Base-by-base conservation (phyloP, 2,329 filamentous ascomycete species). In the Bipolaris sorokiniana region DNA sequence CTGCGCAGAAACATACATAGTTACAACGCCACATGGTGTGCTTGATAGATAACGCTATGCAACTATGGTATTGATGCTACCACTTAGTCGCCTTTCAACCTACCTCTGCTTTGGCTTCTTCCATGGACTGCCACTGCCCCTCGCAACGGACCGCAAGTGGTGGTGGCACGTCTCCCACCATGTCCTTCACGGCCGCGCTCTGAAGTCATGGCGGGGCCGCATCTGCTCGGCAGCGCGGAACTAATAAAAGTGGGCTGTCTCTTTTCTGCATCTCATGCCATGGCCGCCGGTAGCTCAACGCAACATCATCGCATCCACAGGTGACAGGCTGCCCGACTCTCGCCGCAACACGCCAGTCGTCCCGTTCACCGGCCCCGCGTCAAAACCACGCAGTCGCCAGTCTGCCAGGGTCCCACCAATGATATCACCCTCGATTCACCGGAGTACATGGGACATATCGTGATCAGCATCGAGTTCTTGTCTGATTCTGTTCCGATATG, bases 141-240 rank as follows among this genome's bases (percentile, higher is more conserved):
- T 68, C 26, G n/a, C 26, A 33, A 26, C 22, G 1, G 23, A 10
- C 15, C 86, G 50, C 53, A 57, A 31, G 34, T 37, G 20, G 38
- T 40, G 38, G 40, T 48, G 37, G 40, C 23, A 48, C 38, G 34
- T 40, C 44, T 23, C 20, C 33, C 16, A 46, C 44, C 26, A 56
- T 48, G 56, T 31, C 28, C 56, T 68, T 70, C 70, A 72, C 70
- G 71, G 73, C 72, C 72, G 73, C 71, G 71, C 70, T 69, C 63
- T 69, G 68, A 68, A 72, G 67, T 70, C 69, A 68, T 72, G 57
- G 63, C 67, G 67, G 64, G 64, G 59, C 67, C 51, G 59, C 59
- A 58, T 59, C 55, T 34, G 67, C 71, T 72, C 70, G 73, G 71
- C 64, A 53, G 59, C 51, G 45, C 51, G 55, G 54, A 54, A 51